Evolutionary conservation across 805 yeast genomes (phyloP), one percentile per base, ranked within the genome.

Genomic region (Nakazawaea ishiwadae): DNA sequence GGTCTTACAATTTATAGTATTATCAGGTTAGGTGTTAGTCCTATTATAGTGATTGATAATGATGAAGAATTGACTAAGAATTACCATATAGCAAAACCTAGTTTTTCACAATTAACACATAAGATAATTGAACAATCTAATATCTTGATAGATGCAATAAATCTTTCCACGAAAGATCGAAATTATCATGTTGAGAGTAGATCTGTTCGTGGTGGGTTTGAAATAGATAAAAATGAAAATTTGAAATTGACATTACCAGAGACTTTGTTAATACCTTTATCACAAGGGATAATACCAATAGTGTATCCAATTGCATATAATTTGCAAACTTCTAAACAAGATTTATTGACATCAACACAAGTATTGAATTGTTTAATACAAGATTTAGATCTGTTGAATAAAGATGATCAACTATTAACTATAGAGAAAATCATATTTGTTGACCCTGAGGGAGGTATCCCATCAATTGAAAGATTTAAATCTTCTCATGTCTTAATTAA

Each of bases 401-500:
- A 35, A 5, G 44, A 37, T 16, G 44, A 32, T 7, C 38, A 37
- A 16, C 48, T 69, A 20, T 56, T 69, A n/a, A 67, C 81, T 0
- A 73, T 93, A 32, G 99, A 93, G 48, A 93, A 93, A 50, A 62
- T 91, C 21, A 75, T 91, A 6, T 79, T 81, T 47, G 66, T 93
- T 23, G 97, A 89, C 52, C 76, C 80, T 1, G 57, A 73, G 15
- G 99, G 99, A 1, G 99, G 99, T 0, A 82, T 88, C 5, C 98
- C 98, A 0, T 84, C 95, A 0, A 66, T 79, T 18, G 96, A 88
- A 55, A 70, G 98, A 44, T 75, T 79, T 44, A 78, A 80, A 43
- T 79, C 89, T 3, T 75, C 95, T 14, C 99, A 93, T 59, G 95
- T 93, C 1, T 83, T 84, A 45, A 80, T 91, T 44, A 91, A 93